Base-by-base conservation (phyloP, 225 moss, liverwort and hornwort genomes). In the Thuidium tamariscinum region DNA sequence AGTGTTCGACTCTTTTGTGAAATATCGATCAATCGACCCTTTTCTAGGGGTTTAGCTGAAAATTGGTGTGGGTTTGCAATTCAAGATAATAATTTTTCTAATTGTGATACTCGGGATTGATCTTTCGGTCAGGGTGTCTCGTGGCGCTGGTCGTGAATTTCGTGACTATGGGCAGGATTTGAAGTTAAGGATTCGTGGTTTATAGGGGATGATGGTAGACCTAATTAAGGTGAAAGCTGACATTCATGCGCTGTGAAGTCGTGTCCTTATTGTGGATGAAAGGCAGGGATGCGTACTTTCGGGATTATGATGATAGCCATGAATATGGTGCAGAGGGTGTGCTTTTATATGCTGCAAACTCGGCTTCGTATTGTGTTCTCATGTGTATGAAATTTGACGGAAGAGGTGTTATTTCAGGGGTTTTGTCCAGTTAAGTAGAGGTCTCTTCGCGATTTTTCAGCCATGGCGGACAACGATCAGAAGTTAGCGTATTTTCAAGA, bases 401-500 rank as follows among this genome's bases (percentile, higher is more conserved):
- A 83, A 62, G 55, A 81, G 76, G 21, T 81, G 69, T 81, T 48
- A 52, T 78, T 81, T 64, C 78, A 85, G 82, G 82, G 80, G 55
- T 69, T 74, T 86, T 62, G 73, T 30, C 49, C 73, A 84, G 61
- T 89, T 44, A 29, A 84, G 89, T 84, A 71, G 86, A 60, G 70
- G 12, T 37, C 71, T 70, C 69, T 61, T 69, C 54, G 76, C 52
- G 21, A 22, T 46, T 81, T 79, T n/a, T 69, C 70, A 63, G 64
- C 36, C 46, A 92, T 92, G 92, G 89, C 90, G 26, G 89, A 91
- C 67, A 77, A 83, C n/a, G 88, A 81, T 57, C 89, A 87, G 83
- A 92, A 91, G 87, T 69, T 92, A 51, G 83, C 87, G 9, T 94
- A 95, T 85, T 98, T 98, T 78, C 94, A 95, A 92, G 98, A 98